Evolutionary conservation across 169 alveolate genomes (phyloP).

Genomic region (Eimeria mitis): DNA sequence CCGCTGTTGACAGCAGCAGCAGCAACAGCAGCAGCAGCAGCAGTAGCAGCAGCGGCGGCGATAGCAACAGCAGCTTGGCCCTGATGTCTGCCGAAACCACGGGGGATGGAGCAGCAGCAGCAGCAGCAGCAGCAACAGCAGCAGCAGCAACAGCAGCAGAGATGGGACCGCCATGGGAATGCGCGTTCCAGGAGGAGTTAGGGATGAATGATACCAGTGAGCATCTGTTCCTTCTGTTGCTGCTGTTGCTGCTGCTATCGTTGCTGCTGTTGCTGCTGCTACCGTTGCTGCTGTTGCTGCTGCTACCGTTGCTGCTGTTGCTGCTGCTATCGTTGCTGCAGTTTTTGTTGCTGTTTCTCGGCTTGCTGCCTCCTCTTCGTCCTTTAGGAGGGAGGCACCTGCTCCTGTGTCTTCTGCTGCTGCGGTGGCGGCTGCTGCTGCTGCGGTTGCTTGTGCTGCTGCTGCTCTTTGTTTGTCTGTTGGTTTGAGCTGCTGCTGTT

Average conservation of each 20-base stretch:
- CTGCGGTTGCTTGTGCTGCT: background rate
- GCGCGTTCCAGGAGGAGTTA: constrained; percentile 54
- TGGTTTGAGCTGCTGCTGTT: background rate
- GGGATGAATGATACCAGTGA: constrained; percentile 48
- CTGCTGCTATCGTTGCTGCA: background rate
- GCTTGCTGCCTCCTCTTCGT: background rate
- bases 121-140: background rate
- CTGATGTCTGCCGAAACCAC: background rate
- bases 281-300: too few species aligned
- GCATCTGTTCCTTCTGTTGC: background rate
- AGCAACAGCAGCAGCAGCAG: constrained; percentile 3
- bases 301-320: too few species aligned
- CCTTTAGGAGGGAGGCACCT: background rate
- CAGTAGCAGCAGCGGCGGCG: background rate
- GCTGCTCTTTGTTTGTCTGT: background rate
- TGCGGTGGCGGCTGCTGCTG: background rate
- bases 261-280: too few species aligned
- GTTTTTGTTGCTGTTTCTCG: background rate
- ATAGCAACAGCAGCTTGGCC: too few species aligned
- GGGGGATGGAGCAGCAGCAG: constrained; percentile 12
- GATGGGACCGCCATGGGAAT: constrained; percentile 48
- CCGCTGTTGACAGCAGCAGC: constrained; percentile 3
- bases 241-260: background rate
- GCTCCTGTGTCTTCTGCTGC: background rate
- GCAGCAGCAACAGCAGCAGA: constrained; percentile 39